Percentiles rank a stretch among this genome's conserved stretches.
These are phyloP conservation scores for Physcomitrellopsis africana DNA, from an alignment of 225 moss, liverwort and hornwort species.

Conservation along the genomic window DNA sequence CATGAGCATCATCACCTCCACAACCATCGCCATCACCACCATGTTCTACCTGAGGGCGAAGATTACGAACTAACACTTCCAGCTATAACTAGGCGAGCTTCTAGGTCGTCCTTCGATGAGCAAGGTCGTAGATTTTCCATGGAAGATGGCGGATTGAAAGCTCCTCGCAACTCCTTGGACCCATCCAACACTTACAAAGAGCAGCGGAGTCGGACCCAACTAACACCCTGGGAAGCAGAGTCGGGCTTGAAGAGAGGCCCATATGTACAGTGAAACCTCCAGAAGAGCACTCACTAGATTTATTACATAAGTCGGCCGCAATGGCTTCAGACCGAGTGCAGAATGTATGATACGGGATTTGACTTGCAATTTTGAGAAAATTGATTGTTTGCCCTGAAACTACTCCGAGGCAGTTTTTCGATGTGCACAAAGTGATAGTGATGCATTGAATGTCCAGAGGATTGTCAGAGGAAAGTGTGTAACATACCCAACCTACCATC, in stretches of 20 bases:
- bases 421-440: background rate
- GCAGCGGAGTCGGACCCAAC: background rate
- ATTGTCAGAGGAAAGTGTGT: constrained; percentile 8
- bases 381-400: background rate
- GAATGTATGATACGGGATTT: constrained; percentile 39
- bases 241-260: background rate
- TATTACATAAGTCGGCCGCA: constrained; percentile 17
- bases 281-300: background rate
- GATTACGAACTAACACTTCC: constrained; percentile 44
- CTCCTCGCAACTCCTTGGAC: constrained; percentile 45
- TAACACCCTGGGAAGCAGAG: constrained; percentile 1
- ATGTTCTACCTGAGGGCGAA: constrained; percentile 23
- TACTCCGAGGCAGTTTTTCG: background rate
- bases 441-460: background rate
- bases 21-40: constrained; percentile 44
- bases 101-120: constrained; percentile 44
- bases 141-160: constrained; percentile 38
- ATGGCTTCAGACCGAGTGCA: constrained; percentile 27
- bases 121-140: constrained; percentile 32
- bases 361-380: constrained; percentile 26
- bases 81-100: constrained; percentile 43
- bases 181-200: background rate
- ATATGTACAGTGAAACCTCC: background rate
- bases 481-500: constrained; percentile 13
- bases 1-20: constrained; percentile 34